phyloP scores from a whole-genome alignment of 2,329 filamentous ascomycete genomes.

The Byssothecium circinans region DNA sequence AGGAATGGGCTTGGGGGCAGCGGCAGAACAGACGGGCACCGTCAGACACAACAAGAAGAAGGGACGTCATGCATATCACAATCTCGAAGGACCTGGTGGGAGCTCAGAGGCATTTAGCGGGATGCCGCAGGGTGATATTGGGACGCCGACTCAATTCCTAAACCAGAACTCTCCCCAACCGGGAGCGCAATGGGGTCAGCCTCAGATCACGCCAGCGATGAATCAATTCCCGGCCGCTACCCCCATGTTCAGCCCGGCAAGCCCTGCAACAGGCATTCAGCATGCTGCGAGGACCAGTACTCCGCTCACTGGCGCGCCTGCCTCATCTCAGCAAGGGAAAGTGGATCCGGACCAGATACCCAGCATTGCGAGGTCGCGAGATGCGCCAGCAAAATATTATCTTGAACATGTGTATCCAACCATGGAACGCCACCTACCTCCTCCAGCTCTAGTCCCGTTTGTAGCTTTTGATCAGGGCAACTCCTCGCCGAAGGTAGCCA shows the following conservation, averaged over 20 bases:
- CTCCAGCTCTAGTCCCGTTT: slow-evolving; percentile 84
- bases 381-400: slow-evolving; percentile 80
- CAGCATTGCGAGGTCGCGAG: slow-evolving; percentile 83
- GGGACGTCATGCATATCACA: slow-evolving; percentile 90
- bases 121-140: slow-evolving; percentile 61
- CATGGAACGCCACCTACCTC: slow-evolving; percentile 90
- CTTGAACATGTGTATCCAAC: slow-evolving; percentile 88
- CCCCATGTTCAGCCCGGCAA: slow-evolving; percentile 54
- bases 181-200: slow-evolving; percentile 45
- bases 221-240: slow-evolving; percentile 66
- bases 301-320: slow-evolving; percentile 37
- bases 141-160: slow-evolving; percentile 60
- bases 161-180: slow-evolving; percentile 48
- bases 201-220: slow-evolving; percentile 49
- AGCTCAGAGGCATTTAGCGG: slow-evolving; percentile 71
- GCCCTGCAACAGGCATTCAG: slow-evolving; percentile 39
- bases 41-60: slow-evolving; percentile 77
- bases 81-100: slow-evolving; percentile 70
- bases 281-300: slow-evolving; percentile 37
- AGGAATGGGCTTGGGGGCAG: slow-evolving; percentile 25
- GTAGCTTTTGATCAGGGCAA: slow-evolving; percentile 97
- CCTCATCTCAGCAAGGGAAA: slow-evolving; percentile 68
- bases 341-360: slow-evolving; percentile 93
- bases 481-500: slow-evolving; percentile 89
- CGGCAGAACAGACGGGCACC: slow-evolving; percentile 49